Evolutionary conservation across 306 rosid genomes (phyloP).

Genomic region (Castanea mollissima): DNA sequence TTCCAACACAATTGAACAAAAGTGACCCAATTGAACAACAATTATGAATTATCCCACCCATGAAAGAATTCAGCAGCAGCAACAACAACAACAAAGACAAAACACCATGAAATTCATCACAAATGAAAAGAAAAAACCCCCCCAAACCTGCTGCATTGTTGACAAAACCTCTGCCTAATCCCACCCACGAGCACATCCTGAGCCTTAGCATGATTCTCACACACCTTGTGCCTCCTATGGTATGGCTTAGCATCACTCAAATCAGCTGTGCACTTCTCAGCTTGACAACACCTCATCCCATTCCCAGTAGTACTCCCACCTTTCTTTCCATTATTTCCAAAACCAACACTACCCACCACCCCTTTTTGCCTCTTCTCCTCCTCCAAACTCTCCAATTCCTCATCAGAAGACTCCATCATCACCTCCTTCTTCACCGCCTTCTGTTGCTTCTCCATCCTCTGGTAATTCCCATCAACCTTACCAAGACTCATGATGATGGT

Average conservation of each 20-base stretch:
- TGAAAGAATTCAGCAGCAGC: background rate
- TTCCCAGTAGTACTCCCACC: conserved; percentile 13
- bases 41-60: background rate
- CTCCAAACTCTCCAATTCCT: conserved; percentile 9
- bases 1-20: background rate
- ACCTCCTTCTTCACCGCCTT: conserved; percentile 30
- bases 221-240: conserved; percentile 65
- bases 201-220: conserved; percentile 69
- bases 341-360: background rate
- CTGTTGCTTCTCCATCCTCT: conserved; percentile 32
- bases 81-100: background rate
- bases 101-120: background rate
- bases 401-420: conserved; percentile 9
- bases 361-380: conserved; percentile 42
- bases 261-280: conserved; percentile 61
- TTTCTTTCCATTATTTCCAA: conserved; percentile 31
- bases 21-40: conserved; percentile 2
- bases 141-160: conserved; percentile 83
- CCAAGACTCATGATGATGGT: conserved; percentile 24
- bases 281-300: conserved; percentile 54
- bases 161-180: conserved; percentile 60
- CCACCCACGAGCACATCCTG: conserved; percentile 61
- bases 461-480: conserved; percentile 25
- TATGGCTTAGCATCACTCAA: conserved; percentile 60
- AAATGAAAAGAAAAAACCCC: background rate